Base-by-base conservation (phyloP, 768 basidiomycete species). In the Solioccasus polychromus region DNA sequence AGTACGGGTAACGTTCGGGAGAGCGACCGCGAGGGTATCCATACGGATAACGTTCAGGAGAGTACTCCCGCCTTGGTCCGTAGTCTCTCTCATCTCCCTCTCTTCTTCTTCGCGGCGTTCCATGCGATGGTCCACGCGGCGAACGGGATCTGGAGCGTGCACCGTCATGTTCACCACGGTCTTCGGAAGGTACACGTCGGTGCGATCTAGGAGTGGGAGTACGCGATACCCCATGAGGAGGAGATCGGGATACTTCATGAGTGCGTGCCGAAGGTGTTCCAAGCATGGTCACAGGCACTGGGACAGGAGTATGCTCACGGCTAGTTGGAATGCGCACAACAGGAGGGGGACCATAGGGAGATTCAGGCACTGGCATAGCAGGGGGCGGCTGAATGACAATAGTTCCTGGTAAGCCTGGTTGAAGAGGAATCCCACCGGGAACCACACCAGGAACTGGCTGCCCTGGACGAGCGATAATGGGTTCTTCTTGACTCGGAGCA, bases 231-330 rank as follows among this genome's bases (percentile, higher is more conserved):
- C 47, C 47, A 25, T 37, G 44, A n/a, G 57, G 46, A 9, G 45
- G 25, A 5, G 45, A 45, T 20, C 45, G 44, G 15, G 48, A 32
- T 38, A 30, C 20, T 19, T 23, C 31, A 14, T 24, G 47, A 45
- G 48, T n/a, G 31, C 47, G 52, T 14, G 35, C 20, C 19, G 52
- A 42, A 8, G 51, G 48, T 11, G 48, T 19, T 3, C 48, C 58
- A 14, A 60, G 39, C n/a, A 57, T 22, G 36, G 59, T 47, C 22
- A 62, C 50, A 36, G 57, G 42, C 32, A 54, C 29, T 9, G 29
- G 39, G 54, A 51, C 39, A 20, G 64, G 63, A 42, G 59, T 54
- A 18, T 38, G 59, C 11, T 51, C 56, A n/a, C 29, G 60, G 24
- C 50, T 47, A 20, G 42, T 35, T 28, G 29, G 54, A 10, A 53